Evolutionary conservation across 768 basidiomycete genomes (phyloP), one percentile per base, ranked within the genome.

Genomic region (Mycena olivaceomarginata): DNA sequence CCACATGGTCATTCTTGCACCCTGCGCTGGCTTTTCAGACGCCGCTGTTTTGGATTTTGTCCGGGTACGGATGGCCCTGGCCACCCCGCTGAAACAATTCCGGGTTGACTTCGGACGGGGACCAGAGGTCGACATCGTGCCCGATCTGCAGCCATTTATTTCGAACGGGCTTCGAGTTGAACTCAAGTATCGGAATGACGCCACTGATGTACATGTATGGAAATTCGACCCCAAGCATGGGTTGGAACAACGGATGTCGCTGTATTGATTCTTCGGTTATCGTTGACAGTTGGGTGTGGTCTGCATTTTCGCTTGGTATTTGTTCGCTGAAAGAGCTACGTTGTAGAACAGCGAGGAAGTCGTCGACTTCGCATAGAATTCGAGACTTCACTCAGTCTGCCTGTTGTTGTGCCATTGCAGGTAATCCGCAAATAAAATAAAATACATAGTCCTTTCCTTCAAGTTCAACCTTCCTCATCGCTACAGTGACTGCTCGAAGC

Each of bases 21-120:
- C 65, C 5, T 72, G 11, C 22, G 63, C 40, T 22, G 31, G 16
- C 18, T 66, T 66, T 39, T 73, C 72, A 1, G 73, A 68, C n/a
- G 56, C 20, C 20, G 59, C 37, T 13, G 46, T 46, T 3, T 18
- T 60, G 31, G 25, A 31, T 7, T 67, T 66, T 18, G 39, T 74
- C 7, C 6, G 15, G 53, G 53, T n/a, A 22, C 10, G 53, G n/a
- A 56, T 56, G 53, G 12, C n/a, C 20, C n/a, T 56, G 53, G 1
- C 53, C 22, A 56, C 12, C 53, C 53, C 53, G 5, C 22, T 56
- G 9, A 20, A 56, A 22, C n/a, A 22, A n/a, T 7, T 56, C 25
- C 53, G 22, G 9, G 12, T 22, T 56, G 9, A 9, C n/a, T 56
- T 56, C 53, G 22, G 22, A 8, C 53, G 53, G 8, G n/a, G 7